Evolutionary conservation across 805 yeast species (phyloP).

Genomic region (Saccharomyces kudriavzevii): DNA sequence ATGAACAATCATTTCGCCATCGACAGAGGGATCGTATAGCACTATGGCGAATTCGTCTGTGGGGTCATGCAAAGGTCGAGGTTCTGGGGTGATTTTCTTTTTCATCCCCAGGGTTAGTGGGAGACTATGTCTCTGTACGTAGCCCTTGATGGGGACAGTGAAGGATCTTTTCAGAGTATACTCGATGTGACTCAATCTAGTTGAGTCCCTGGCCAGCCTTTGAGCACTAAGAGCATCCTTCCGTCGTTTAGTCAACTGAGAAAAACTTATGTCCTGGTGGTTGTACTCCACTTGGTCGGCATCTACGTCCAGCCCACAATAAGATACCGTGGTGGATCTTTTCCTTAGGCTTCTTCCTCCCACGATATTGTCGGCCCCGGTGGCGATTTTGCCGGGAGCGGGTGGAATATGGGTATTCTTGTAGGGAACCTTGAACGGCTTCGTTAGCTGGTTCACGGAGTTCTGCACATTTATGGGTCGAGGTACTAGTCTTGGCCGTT

Average conservation of each 20-base stretch:
- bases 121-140: constrained; percentile 33
- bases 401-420: constrained; percentile 11
- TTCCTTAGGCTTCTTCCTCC: constrained; percentile 15
- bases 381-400: background rate
- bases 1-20: constrained; percentile 35
- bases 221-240: constrained; percentile 58
- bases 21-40: constrained; percentile 90
- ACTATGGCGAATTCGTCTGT: constrained; percentile 89
- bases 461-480: constrained; percentile 48
- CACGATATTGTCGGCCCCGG: background rate
- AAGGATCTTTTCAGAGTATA: constrained; percentile 42
- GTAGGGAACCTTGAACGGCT: constrained; percentile 66
- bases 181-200: constrained; percentile 31
- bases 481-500: constrained; percentile 50
- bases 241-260: constrained; percentile 25
- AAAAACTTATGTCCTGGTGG: constrained; percentile 24
- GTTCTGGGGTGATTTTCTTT: constrained; percentile 60
- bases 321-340: constrained; percentile 32
- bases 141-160: constrained; percentile 50
- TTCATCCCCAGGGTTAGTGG: constrained; percentile 85
- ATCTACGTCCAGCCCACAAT: constrained; percentile 33
- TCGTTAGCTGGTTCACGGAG: constrained; percentile 44
- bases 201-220: constrained; percentile 37
- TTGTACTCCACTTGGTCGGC: constrained; percentile 17
- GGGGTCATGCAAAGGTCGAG: constrained; percentile 93